Percentiles rank a stretch among this genome's conserved stretches.
phyloP scores from a whole-genome alignment of 371 early-diverging fungal genomes.

The Actinomucor elegans region DNA sequence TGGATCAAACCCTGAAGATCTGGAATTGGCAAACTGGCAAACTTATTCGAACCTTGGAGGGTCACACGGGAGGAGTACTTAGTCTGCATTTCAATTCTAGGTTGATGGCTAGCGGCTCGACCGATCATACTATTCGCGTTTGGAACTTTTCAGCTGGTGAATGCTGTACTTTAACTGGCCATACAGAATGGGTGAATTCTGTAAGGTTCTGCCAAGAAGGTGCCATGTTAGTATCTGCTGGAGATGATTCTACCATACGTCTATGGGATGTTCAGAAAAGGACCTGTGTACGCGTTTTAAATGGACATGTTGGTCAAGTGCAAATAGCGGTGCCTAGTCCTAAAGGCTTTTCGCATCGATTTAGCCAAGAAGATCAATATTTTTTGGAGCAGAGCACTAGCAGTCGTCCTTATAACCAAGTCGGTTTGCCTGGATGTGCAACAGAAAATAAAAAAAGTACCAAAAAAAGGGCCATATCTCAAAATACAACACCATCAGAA shows the following conservation, averaged over 20 bases:
- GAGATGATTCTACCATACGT: slow-evolving; percentile 80
- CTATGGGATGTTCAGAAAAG: slow-evolving; percentile 83
- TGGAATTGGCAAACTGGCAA: slow-evolving; percentile 95
- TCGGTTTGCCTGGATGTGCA: slow-evolving; percentile 13
- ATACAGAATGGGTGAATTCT: slow-evolving; percentile 86
- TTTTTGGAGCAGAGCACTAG: neutral
- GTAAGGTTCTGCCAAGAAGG: slow-evolving; percentile 72
- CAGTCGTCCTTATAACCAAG: neutral
- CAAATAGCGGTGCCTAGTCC: slow-evolving; percentile 59
- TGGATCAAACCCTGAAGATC: slow-evolving; percentile 93
- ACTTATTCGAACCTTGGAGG: slow-evolving; percentile 82
- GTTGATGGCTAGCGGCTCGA: slow-evolving; percentile 81
- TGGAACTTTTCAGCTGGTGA: slow-evolving; percentile 88
- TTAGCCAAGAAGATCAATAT: slow-evolving; percentile 8
- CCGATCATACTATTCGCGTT: slow-evolving; percentile 85
- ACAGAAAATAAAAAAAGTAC: neutral
- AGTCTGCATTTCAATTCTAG: slow-evolving; percentile 84
- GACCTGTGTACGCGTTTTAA: slow-evolving; percentile 65
- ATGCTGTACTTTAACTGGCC: slow-evolving; percentile 79
- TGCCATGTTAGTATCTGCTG: slow-evolving; percentile 71
- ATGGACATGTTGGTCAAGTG: slow-evolving; percentile 83
- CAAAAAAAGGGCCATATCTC: neutral
- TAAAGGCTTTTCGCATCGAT: slow-evolving; percentile 43
- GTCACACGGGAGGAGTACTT: slow-evolving; percentile 84
- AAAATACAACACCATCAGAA: too few relatives aligned